phyloP scores from a whole-genome alignment of 148 eudicot species.

The Rheum nobile region DNA sequence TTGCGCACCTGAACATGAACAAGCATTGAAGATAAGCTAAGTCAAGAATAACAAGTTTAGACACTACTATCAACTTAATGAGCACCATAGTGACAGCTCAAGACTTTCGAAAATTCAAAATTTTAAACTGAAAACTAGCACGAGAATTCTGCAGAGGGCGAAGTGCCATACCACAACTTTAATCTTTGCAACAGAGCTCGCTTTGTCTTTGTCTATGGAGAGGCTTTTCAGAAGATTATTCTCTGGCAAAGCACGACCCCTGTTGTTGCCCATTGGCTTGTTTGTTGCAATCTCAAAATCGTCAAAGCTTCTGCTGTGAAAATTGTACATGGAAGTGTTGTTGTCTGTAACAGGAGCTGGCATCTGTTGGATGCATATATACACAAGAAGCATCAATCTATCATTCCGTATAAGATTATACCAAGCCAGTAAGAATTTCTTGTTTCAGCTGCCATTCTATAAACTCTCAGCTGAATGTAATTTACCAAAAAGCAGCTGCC shows the following conservation, averaged over 20 bases:
- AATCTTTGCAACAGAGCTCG: slow-evolving; percentile 78
- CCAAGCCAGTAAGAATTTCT: background rate
- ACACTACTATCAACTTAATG: background rate
- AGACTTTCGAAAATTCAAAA: background rate
- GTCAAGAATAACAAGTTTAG: background rate
- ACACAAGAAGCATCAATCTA: background rate
- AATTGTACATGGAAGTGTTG: slow-evolving; percentile 39
- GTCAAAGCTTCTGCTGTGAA: slow-evolving; percentile 63
- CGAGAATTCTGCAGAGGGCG: background rate
- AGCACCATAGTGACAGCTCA: background rate
- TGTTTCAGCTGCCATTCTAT: background rate
- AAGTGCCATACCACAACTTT: slow-evolving; percentile 86
- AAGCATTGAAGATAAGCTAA: background rate
- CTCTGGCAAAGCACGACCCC: slow-evolving; percentile 57
- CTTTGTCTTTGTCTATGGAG: slow-evolving; percentile 68
- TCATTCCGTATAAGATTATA: background rate
- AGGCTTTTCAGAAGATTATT: slow-evolving; percentile 48
- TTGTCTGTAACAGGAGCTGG: slow-evolving; percentile 40
- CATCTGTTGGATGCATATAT: slow-evolving; percentile 17
- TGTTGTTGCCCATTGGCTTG: slow-evolving; percentile 43
- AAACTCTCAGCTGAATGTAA: background rate
- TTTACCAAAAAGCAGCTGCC: background rate
- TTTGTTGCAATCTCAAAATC: slow-evolving; percentile 51
- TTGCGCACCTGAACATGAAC: slow-evolving; percentile 67
- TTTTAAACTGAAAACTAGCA: background rate